phyloP scores from a whole-genome alignment of 139 green algal species.

The Spirogloea muscicola region DNA sequence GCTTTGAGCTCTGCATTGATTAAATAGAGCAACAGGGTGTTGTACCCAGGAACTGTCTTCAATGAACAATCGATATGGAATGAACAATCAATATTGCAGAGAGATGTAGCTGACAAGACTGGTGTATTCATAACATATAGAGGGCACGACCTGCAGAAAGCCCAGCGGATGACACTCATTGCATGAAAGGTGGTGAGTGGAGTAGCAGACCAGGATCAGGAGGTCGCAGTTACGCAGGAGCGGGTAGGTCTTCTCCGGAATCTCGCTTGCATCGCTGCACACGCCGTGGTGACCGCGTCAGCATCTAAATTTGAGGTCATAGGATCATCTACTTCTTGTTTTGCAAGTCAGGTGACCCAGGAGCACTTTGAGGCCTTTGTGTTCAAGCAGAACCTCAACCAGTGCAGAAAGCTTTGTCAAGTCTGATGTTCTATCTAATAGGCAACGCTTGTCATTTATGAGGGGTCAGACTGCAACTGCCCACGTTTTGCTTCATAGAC shows the following conservation, averaged over 20 bases:
- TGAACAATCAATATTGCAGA: too few relatives aligned
- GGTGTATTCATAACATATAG: too few relatives aligned
- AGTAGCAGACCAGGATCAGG: conserved; percentile 34
- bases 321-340: neutral
- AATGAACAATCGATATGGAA: too few relatives aligned
- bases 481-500: too few relatives aligned
- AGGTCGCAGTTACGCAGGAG: conserved; percentile 33
- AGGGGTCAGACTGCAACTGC: too few relatives aligned
- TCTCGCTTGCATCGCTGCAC: conserved; percentile 43
- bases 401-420: neutral
- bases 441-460: neutral
- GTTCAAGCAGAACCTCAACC: too few relatives aligned
- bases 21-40: conserved; percentile 2
- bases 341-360: neutral
- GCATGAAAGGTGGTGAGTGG: neutral
- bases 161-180: neutral
- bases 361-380: neutral
- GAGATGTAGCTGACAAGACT: too few relatives aligned
- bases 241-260: conserved; percentile 34
- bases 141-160: too few relatives aligned
- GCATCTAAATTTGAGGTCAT: neutral
- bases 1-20: too few relatives aligned
- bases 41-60: too few relatives aligned
- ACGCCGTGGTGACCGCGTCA: neutral
- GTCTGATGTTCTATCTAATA: neutral